phyloP scores from a whole-genome alignment of 805 yeast species.

The Barnettozyma wickerhamii region DNA sequence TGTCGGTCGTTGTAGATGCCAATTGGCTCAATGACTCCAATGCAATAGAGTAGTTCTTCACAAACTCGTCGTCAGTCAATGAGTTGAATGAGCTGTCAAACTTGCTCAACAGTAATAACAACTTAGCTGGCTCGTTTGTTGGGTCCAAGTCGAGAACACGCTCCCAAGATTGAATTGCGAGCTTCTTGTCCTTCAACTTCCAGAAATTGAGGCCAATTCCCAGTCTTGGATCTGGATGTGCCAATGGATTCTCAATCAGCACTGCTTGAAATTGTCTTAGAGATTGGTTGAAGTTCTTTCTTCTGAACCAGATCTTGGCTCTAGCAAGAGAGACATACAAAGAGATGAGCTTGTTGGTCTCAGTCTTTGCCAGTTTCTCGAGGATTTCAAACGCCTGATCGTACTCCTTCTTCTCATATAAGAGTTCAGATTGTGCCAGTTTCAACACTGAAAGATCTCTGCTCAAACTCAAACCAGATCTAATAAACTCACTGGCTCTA shows the following conservation, averaged over 20 bases:
- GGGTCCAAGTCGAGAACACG: slow-evolving; percentile 69
- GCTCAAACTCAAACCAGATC: slow-evolving; percentile 44
- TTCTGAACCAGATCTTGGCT: slow-evolving; percentile 74
- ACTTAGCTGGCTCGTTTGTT: slow-evolving; percentile 51
- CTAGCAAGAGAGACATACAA: slow-evolving; percentile 76
- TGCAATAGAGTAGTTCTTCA: slow-evolving; percentile 52
- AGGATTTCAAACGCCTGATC: slow-evolving; percentile 70
- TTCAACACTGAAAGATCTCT: slow-evolving; percentile 44
- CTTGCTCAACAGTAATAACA: slow-evolving; percentile 62
- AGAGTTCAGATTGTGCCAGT: slow-evolving; percentile 66
- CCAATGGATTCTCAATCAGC: slow-evolving; percentile 66
- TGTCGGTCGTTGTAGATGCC: slow-evolving; percentile 38
- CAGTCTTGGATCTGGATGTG: slow-evolving; percentile 87
- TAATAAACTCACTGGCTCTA: slow-evolving; percentile 41
- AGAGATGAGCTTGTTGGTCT: slow-evolving; percentile 51
- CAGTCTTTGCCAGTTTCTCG: slow-evolving; percentile 49
- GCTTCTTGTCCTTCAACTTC: slow-evolving; percentile 71
- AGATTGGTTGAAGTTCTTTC: slow-evolving; percentile 68
- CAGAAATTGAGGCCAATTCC: slow-evolving; percentile 95
- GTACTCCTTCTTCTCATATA: slow-evolving; percentile 51
- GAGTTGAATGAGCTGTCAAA: slow-evolving; percentile 63
- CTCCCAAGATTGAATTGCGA: slow-evolving; percentile 82
- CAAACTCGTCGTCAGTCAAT: slow-evolving; percentile 54
- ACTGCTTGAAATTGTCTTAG: slow-evolving; percentile 82
- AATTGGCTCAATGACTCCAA: slow-evolving; percentile 38